Evolutionary conservation across 495 filamentous ascomycete species (phyloP), one percentile per base, ranked within the genome.

Genomic region (Tetracladium marchalianum): DNA sequence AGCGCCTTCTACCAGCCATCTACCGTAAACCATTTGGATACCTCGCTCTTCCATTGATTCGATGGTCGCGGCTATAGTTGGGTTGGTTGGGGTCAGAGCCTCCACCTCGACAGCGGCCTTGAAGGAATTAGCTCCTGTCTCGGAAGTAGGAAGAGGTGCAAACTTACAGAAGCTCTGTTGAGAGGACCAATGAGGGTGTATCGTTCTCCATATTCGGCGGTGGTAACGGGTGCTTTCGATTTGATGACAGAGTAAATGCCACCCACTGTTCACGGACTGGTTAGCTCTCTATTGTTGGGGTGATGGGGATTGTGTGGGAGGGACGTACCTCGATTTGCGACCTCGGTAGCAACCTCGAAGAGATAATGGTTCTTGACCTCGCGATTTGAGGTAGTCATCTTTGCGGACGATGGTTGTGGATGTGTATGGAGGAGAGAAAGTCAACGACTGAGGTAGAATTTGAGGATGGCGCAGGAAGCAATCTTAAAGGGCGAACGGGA

Each of bases 161-260:
- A 35, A 66, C 83, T 54, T 70, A 87, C 85, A 4, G 92, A 97
- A 50, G 81, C 74, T 53, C 82, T 80, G 62, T 97, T 97, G 58
- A 95, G 78, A 41, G 92, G 92, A 5, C 92, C 92, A 63, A 98
- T 90, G 41, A 98, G 73, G 35, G 87, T 94, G 67, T 98, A 98
- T 47, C 87, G 80, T 46, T 95, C 87, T 56, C 92, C 93, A 90
- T 97, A 98, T 65, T 98, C 92, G 13, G 88, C 88, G 0, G 92
- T 95, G 22, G 92, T 98, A 40, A 98, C 90, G 8, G 92, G 90
- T 15, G 92, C 90, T 65, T 98, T 98, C 43, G 92, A 98, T 68
- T 98, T 98, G 61, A 98, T 79, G 43, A 98, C 92, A 11, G 90
- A 96, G 70, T 98, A 98, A 67, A 98, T 98, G 51, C 92, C 92